Conservation (phyloP, 2,329 filamentous ascomycete genomes). For the Curvularia spicifera region DNA sequence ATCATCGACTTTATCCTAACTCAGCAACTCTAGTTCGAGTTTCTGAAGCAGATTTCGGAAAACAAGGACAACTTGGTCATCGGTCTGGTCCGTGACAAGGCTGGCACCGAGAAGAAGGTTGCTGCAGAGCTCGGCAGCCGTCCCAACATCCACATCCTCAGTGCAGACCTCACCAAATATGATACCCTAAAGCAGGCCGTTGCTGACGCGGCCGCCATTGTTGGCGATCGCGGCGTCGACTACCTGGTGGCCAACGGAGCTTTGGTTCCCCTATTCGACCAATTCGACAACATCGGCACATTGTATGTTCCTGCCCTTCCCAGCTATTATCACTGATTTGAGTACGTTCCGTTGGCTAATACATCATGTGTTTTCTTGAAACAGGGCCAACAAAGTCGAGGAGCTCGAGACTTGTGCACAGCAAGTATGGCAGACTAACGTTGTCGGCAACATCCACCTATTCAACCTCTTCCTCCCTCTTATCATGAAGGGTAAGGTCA, state of each 20-base stretch:
- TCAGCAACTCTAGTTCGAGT: conserved; percentile 33
- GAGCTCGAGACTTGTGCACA: conserved; percentile 15
- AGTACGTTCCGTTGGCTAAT: neutral
- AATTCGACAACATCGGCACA: conserved; percentile 19
- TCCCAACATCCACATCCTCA: conserved; percentile 50
- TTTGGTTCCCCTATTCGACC: conserved; percentile 22
- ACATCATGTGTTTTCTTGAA: neutral
- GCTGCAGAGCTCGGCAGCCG: conserved; percentile 9
- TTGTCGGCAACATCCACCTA: conserved; percentile 41
- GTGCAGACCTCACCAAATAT: conserved; percentile 45
- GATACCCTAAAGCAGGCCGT: conserved; percentile 40
- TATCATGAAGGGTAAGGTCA: conserved; percentile 46
- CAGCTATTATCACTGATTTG: neutral
- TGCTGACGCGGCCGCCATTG: conserved; percentile 47
- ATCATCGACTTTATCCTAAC: neutral
- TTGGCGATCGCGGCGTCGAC: conserved; percentile 47
- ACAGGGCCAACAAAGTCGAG: conserved; percentile 12
- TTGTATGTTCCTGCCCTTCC: neutral
- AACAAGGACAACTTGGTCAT: conserved; percentile 41
- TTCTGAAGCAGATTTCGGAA: conserved; percentile 38
- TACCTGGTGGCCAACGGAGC: conserved; percentile 53
- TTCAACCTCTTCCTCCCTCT: conserved; percentile 53
- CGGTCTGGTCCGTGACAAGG: conserved; percentile 42
- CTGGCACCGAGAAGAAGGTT: conserved; percentile 13
- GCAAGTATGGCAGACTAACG: conserved; percentile 35